Evolutionary conservation across 2,329 filamentous ascomycete species (phyloP).

Genomic region (Pestalotiopsis sp.): DNA sequence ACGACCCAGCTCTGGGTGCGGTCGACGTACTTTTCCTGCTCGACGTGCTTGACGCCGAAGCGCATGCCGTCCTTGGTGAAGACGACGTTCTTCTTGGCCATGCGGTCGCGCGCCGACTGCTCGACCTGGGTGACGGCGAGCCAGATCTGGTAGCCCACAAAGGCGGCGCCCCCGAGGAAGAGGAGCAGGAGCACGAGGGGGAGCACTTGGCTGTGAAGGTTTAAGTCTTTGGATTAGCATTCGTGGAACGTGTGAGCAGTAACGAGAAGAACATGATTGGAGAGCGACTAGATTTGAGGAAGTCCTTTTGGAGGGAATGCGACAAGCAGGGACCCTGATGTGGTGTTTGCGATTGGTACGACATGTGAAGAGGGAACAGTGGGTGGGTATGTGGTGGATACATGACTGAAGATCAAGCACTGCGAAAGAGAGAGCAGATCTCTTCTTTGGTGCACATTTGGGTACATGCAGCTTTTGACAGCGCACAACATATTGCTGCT

Average conservation of each 20-base stretch:
- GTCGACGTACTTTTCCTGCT: constrained; percentile 72
- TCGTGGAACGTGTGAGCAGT: neutral
- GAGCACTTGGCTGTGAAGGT: constrained; percentile 56
- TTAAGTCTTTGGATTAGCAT: constrained; percentile 4
- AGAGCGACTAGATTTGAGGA: neutral
- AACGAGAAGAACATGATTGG: neutral
- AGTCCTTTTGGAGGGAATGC: neutral
- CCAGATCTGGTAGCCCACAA: constrained; percentile 74
- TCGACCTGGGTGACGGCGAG: constrained; percentile 67
- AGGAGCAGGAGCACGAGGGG: constrained; percentile 67
- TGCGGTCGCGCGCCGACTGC: constrained; percentile 65
- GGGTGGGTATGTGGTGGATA: neutral
- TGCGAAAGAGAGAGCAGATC: neutral
- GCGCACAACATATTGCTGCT: neutral
- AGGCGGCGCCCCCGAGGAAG: constrained; percentile 58
- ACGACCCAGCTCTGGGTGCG: constrained; percentile 70
- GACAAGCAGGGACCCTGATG: neutral
- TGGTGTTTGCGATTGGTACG: neutral
- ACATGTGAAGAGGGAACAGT: neutral
- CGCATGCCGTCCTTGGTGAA: constrained; percentile 76
- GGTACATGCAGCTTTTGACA: neutral
- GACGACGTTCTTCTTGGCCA: constrained; percentile 74
- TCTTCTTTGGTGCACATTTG: neutral
- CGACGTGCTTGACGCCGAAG: constrained; percentile 69
- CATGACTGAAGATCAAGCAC: neutral